Conservation (phyloP, 768 basidiomycete species). For the Leccinum rimulosum region DNA sequence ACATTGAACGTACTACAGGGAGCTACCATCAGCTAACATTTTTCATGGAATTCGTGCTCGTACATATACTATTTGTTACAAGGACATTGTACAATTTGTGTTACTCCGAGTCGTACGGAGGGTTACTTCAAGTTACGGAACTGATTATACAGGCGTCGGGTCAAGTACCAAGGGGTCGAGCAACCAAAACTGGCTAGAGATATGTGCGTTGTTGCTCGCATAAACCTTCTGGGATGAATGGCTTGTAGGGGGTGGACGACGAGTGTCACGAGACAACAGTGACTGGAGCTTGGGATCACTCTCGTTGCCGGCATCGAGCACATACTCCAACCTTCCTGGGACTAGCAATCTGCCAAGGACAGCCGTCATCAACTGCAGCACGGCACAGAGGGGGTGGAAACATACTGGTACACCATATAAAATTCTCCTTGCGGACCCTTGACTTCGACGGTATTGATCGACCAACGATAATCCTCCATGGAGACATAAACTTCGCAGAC, state of each 20-base stretch:
- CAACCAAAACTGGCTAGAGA: constrained; percentile 3
- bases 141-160: too few species aligned
- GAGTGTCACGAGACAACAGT: too few species aligned
- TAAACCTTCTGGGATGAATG: neutral
- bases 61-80: too few species aligned
- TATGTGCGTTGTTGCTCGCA: constrained; percentile 1
- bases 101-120: too few species aligned
- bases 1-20: too few species aligned
- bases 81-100: too few species aligned
- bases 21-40: too few species aligned
- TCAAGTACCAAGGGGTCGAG: neutral
- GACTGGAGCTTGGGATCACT: neutral
- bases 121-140: too few species aligned
- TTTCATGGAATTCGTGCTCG: too few species aligned
- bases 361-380: neutral
- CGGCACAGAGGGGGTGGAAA: too few species aligned
- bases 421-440: neutral
- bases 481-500: neutral
- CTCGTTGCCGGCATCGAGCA: constrained; percentile 1
- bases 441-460: neutral
- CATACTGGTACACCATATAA: neutral
- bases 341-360: neutral
- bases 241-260: neutral
- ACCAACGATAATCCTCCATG: neutral
- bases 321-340: neutral